Conservation (phyloP, 768 basidiomycete species). For the Melanogaster broomeanus region DNA sequence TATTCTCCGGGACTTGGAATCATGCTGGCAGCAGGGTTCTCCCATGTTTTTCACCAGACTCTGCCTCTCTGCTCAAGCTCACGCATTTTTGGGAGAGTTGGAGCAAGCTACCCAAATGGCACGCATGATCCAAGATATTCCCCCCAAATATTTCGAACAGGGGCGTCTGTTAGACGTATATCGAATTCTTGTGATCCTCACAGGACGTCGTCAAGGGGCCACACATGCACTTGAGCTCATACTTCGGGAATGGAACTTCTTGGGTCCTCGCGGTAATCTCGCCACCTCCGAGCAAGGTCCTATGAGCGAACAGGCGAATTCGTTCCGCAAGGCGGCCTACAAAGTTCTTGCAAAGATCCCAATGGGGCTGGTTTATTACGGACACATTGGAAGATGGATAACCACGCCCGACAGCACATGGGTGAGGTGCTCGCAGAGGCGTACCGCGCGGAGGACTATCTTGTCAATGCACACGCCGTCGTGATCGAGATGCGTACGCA, state of each 20-base stretch:
- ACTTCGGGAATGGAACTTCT: constrained; percentile 38
- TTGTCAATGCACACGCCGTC: constrained; percentile 42
- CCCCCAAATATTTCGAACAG: constrained; percentile 21
- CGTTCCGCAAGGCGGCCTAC: constrained; percentile 32
- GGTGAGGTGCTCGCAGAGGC: constrained; percentile 45
- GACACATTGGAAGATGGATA: constrained; percentile 24
- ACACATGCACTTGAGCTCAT: constrained; percentile 40
- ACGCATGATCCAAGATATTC: constrained; percentile 23
- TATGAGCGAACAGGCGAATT: constrained; percentile 5
- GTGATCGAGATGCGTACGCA: constrained; percentile 42
- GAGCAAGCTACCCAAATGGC: constrained; percentile 34
- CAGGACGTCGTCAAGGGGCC: constrained; percentile 34
- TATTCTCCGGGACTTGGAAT: constrained; percentile 31
- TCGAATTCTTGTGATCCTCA: constrained; percentile 39
- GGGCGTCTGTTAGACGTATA: constrained; percentile 33
- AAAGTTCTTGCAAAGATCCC: constrained; percentile 31
- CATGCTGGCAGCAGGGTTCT: constrained; percentile 21
- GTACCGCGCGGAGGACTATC: constrained; percentile 33
- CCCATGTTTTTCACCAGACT: constrained; percentile 16
- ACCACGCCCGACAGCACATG: constrained; percentile 28
- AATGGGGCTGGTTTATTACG: constrained; percentile 32
- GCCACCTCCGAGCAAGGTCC: not conserved
- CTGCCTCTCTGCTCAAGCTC: constrained; percentile 34
- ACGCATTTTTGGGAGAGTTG: constrained; percentile 40
- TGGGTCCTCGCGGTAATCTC: constrained; percentile 21